phyloP scores from a whole-genome alignment of 2,329 filamentous ascomycete genomes.

The Hypoxylon sp. region DNA sequence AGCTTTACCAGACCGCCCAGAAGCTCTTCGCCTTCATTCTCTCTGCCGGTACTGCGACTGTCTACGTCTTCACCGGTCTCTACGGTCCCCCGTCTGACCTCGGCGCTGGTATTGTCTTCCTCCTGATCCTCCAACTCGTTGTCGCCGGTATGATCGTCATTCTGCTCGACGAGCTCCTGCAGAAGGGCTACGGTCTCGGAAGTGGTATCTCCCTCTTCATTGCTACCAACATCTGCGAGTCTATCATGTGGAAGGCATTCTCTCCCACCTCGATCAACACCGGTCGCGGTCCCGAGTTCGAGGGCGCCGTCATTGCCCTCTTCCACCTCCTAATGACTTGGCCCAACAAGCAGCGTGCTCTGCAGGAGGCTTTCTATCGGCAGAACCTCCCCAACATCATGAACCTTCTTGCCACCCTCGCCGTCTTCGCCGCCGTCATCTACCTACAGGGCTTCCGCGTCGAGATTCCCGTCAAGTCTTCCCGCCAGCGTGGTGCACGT shows the following conservation, averaged over 20 bases:
- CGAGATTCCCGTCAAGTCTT: slow-evolving; percentile 99
- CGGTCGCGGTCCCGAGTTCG: slow-evolving; percentile 97
- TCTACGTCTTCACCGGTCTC: slow-evolving; percentile 97
- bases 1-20: slow-evolving; percentile 99
- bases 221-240: slow-evolving; percentile 99
- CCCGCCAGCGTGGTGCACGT: slow-evolving; percentile 97
- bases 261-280: slow-evolving; percentile 99
- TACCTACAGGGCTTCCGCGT: slow-evolving; percentile 99
- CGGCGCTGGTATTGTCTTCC: slow-evolving; percentile 96
- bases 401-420: slow-evolving; percentile 93
- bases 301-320: slow-evolving; percentile 96
- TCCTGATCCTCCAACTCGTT: slow-evolving; percentile 97
- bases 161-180: slow-evolving; percentile 96
- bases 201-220: slow-evolving; percentile 99
- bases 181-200: slow-evolving; percentile 99
- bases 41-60: slow-evolving; percentile 95
- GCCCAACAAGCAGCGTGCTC: slow-evolving; percentile 98
- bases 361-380: slow-evolving; percentile 98
- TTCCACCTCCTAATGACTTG: slow-evolving; percentile 98
- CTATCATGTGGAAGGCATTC: slow-evolving; percentile 99
- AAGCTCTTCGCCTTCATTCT: slow-evolving; percentile 99
- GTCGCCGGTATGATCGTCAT: slow-evolving; percentile 99
- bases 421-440: slow-evolving; percentile 97
- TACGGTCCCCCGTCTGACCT: slow-evolving; percentile 97
- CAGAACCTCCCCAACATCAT: slow-evolving; percentile 99